Evolutionary conservation across 129 eudicot species (phyloP).

Genomic region (Helianthus annuus): HanXRQr2.0-SUNRISE NC_035448.2:30859245-30859744

Average conservation of each 20-base stretch:
- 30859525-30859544: background rate
- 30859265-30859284: slow-evolving; percentile 58
- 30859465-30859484: slow-evolving; percentile 93
- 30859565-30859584: background rate
- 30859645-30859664: too few relatives aligned
- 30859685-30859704: too few relatives aligned
- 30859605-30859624: too few relatives aligned
- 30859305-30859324: slow-evolving; percentile 22
- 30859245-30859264: slow-evolving; percentile 63
- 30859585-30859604: too few relatives aligned
- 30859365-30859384: background rate
- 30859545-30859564: background rate
- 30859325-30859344: background rate
- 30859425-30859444: slow-evolving; percentile 95
- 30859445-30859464: slow-evolving; percentile 72
- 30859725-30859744: too few relatives aligned
- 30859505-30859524: background rate
- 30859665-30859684: too few relatives aligned
- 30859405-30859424: slow-evolving; percentile 86
- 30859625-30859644: too few relatives aligned
- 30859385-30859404: slow-evolving; percentile 86
- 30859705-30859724: too few relatives aligned
- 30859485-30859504: slow-evolving; percentile 53
- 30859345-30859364: background rate
- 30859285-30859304: slow-evolving; percentile 78